Evolutionary conservation across 371 early-diverging fungal genomes (phyloP), one percentile per base, ranked within the genome.

Genomic region (Rhizomucor miehei): DNA sequence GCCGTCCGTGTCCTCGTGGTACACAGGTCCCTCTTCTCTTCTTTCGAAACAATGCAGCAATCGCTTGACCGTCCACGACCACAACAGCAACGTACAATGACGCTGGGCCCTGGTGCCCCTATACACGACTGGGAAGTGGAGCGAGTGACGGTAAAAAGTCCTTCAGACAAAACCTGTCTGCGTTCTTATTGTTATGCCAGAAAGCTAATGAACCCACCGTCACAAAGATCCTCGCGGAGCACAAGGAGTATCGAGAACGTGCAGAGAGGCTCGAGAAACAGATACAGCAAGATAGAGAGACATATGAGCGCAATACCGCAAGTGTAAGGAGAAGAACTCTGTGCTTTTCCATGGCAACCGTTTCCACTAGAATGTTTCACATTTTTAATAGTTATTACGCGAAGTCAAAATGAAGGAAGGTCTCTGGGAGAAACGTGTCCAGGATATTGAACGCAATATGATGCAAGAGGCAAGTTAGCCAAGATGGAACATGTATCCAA

Each of bases 61-160:
- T 36, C 43, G 40, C 5, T 29, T 29, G 29, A 29, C 29, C 29
- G 29, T 3, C 29, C 29, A 29, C 29, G 29, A 40, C 55, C 55
- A 40, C 55, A 46, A 39, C 51, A 57, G 25, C 51, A 55, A 40
- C 34, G 55, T 6, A 52, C 53, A 0, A 48, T 44, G 20, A 60
- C 60, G 11, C 43, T 59, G 1, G 56, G 56, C 16, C 59, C 62
- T 12, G 24, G 54, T 16, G 34, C 51, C 13, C 54, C 59, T 35
- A 59, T 61, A n/a, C 56, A 60, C 39, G 65, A 71, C 35, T 71
- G 67, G 67, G 71, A 71, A 41, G 47, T 60, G 1, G 71, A 71
- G 48, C 58, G 60, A 46, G 54, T 56, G 4, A 49, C 57, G 54
- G 66, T 66, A 66, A 38, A 29, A 23, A 24, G 23, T 21, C 11